Evolutionary conservation across 1,284 basidiomycete genomes (phyloP), one percentile per base, ranked within the genome.

Genomic region (Earliella scabrosa): DNA sequence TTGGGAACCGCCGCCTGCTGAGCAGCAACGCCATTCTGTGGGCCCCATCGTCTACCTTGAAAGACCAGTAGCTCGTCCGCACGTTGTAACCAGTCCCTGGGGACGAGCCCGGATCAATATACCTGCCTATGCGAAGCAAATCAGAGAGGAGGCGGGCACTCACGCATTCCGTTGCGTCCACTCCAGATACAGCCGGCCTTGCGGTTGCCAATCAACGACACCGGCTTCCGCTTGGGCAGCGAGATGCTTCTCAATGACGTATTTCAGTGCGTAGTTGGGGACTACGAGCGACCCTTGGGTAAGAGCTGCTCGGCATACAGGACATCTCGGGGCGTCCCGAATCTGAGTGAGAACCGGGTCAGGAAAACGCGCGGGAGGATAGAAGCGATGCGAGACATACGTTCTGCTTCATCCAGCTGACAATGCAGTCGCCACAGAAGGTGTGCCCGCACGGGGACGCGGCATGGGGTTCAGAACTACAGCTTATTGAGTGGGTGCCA

Each of bases 401-500:
- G 40, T 58, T 64, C 47, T 67, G 63, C 40, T 54, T 51, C 16
- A 73, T 63, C 71, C 71, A 74, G 10, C 58, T 43, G 39, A 63
- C 58, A 5, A 67, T 67, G 48, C 73, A 75, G 5, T 68, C 65
- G 3, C 69, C 72, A 41, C 73, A 75, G 47, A 63, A 68, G 5
- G 67, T 67, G 53, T 75, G 73, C 4, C 73, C 73, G 52, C 73
- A 75, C 3, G 73, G 72, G 36, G 68, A 68, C 13, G 65, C 64
- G 2, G 68, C 35, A 47, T 74, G 64, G 0, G 71, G 67, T 24
- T 59, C 63, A 8, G 64, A 67, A 35, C 73, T 74, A 36, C 20
- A 20, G 21, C n/a, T 26, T 13, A 50, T 48, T 27, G 18, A 18
- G n/a, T 13, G 13, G 23, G 8, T 31, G 20, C n/a, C n/a, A n/a